A percentile compares a stretch with the other conserved stretches of the same genome.
These are phyloP conservation scores for Rubus parviflorus DNA, from an alignment of 306 rosid genomes.

Conservation along the genomic window DNA sequence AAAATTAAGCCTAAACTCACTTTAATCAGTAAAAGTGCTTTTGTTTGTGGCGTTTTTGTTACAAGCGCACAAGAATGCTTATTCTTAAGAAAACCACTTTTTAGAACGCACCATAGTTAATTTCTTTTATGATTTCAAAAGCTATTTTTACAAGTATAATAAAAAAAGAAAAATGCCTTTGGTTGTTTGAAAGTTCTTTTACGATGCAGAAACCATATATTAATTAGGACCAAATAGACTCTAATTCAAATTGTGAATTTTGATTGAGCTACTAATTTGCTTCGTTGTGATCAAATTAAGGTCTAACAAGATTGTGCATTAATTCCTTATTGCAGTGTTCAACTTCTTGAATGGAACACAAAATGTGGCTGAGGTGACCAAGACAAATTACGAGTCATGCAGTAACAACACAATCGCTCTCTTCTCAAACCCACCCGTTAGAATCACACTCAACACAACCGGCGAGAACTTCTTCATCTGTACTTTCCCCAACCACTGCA, in stretches of 20 bases:
- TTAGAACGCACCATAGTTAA: not conserved
- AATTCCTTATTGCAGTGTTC: constrained; percentile 45
- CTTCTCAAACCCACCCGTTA: constrained; percentile 20
- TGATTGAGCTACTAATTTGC: not conserved
- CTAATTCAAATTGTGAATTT: no score
- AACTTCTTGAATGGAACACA: constrained; percentile 42
- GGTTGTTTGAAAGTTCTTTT: not conserved
- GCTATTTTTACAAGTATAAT: not conserved
- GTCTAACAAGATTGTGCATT: not conserved
- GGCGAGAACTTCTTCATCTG: constrained; percentile 28
- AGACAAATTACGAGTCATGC: constrained; percentile 46
- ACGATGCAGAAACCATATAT: no score
- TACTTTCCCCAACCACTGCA: constrained; percentile 19
- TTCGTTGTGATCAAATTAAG: not conserved
- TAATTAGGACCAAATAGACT: no score
- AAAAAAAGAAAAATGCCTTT: not conserved
- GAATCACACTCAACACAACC: constrained; percentile 9
- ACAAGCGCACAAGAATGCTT: not conserved
- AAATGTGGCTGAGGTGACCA: constrained; percentile 62
- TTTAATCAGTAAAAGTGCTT: not conserved
- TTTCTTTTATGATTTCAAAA: not conserved
- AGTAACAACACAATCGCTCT: constrained; percentile 29
- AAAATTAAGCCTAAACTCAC: not conserved
- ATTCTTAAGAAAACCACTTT: not conserved
- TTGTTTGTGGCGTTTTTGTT: not conserved